phyloP scores from a whole-genome alignment of 2,329 filamentous ascomycete genomes.

The Coniella vitis region DNA sequence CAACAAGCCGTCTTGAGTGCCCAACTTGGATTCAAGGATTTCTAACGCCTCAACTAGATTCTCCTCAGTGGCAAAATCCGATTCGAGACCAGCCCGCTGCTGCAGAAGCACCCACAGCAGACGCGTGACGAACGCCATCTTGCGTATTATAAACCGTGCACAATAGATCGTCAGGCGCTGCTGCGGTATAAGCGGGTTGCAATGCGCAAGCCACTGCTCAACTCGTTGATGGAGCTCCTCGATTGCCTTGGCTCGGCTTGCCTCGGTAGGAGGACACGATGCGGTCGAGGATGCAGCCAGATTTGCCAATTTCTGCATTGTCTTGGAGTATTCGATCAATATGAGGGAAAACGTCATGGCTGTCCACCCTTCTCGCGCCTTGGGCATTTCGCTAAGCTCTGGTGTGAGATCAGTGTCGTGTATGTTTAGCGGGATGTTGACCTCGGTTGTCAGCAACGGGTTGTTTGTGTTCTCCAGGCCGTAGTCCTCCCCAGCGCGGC shows the following conservation, averaged over 20 bases:
- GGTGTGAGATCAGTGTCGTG: slow-evolving; percentile 47
- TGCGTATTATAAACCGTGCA: slow-evolving; percentile 6
- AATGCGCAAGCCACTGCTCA: slow-evolving; percentile 6
- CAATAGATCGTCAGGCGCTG: slow-evolving; percentile 8
- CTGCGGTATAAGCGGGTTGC: slow-evolving; percentile 16
- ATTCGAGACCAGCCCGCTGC: slow-evolving; percentile 2
- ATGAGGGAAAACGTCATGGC: slow-evolving; percentile 51
- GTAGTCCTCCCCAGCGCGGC: slow-evolving; percentile 26
- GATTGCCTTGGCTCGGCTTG: slow-evolving; percentile 22
- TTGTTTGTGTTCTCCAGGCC: slow-evolving; percentile 28
- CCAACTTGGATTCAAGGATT: slow-evolving; percentile 5
- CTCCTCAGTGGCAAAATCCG: slow-evolving; percentile 16
- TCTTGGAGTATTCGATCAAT: slow-evolving; percentile 43
- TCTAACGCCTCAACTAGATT: slow-evolving; percentile 18
- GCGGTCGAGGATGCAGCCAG: slow-evolving; percentile 23
- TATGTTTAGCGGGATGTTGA: slow-evolving; percentile 45
- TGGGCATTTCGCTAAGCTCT: slow-evolving; percentile 39
- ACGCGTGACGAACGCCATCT: slow-evolving; percentile 13
- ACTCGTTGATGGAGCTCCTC: neutral
- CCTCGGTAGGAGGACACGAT: neutral
- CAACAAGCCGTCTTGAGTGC: slow-evolving; percentile 4
- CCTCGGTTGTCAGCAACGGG: slow-evolving; percentile 32
- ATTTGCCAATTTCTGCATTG: slow-evolving; percentile 39
- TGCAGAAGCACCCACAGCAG: slow-evolving; percentile 13
- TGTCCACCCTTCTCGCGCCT: slow-evolving; percentile 45